These are phyloP conservation scores for Xerocomellus intermedius DNA, from an alignment of 768 basidiomycete genomes.

Conservation along the genomic window DNA sequence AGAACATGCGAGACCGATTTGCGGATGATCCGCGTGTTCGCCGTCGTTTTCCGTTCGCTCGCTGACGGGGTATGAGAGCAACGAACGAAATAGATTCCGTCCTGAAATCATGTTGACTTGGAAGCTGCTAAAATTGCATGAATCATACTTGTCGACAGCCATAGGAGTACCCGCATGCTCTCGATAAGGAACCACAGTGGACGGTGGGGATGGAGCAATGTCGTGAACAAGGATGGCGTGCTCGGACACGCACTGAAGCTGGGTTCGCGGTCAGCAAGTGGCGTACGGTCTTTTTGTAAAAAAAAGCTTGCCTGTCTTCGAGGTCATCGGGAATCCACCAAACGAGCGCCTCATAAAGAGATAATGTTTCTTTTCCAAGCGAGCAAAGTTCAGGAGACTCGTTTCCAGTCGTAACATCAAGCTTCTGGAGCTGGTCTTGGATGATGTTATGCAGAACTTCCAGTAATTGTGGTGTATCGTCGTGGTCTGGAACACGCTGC, in stretches of 20 bases:
- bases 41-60: constrained; percentile 18
- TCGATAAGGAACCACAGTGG: constrained; percentile 51
- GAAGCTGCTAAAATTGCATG: not conserved
- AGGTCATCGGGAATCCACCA: constrained; percentile 46
- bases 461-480: constrained; percentile 37
- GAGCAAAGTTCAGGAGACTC: constrained; percentile 22
- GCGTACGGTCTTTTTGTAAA: not conserved
- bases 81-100: constrained; percentile 37
- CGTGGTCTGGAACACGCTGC: constrained; percentile 20
- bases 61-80: constrained; percentile 39
- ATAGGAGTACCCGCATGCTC: constrained; percentile 48
- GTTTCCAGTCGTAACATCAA: constrained; percentile 29
- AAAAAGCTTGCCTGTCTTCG: constrained; percentile 32
- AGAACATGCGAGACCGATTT: constrained; percentile 50
- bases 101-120: constrained; percentile 36
- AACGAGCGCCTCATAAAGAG: constrained; percentile 54
- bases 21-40: constrained; percentile 33
- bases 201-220: constrained; percentile 50
- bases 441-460: constrained; percentile 43
- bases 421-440: constrained; percentile 36
- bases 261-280: not conserved
- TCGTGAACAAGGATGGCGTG: constrained; percentile 41
- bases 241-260: constrained; percentile 42
- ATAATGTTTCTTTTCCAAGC: constrained; percentile 43
- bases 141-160: constrained; percentile 47